A percentile compares a stretch with the other conserved stretches of the same genome.
Evolutionary conservation across 23 red algal genomes (phyloP).

Genomic region (Pyropia yezoensis): DNA sequence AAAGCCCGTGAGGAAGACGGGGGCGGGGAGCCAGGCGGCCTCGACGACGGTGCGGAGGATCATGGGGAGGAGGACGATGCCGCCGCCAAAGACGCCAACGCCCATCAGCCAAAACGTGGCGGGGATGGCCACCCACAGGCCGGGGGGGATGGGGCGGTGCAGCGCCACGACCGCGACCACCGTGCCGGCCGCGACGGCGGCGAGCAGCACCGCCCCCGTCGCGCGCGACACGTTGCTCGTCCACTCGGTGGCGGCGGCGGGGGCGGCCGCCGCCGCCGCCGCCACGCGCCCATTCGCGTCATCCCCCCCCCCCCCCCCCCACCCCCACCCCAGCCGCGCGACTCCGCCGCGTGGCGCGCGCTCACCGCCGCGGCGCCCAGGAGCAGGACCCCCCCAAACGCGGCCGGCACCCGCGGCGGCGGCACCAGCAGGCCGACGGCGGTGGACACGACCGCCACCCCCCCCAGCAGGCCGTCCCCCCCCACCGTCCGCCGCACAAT

Average conservation of each 20-base stretch:
- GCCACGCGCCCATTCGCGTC: neutral
- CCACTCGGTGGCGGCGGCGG: conserved; percentile 3
- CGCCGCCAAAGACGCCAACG: conserved; percentile 56
- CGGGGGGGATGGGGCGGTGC: neutral
- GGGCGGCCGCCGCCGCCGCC: neutral
- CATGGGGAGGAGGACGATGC: conserved; percentile 58
- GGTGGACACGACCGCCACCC: conserved; percentile 19
- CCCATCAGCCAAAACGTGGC: conserved; percentile 69
- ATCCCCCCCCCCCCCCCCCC: neutral
- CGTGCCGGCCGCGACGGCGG: conserved; percentile 10
- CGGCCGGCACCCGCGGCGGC: conserved; percentile 11
- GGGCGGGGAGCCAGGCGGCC: conserved; percentile 12
- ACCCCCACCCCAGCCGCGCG: neutral
- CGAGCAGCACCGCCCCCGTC: conserved; percentile 24
- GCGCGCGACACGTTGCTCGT: conserved; percentile 14
- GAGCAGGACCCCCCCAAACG: conserved; percentile 29
- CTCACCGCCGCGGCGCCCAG: conserved; percentile 15
- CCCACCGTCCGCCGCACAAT: conserved; percentile 16
- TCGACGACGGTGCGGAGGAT: conserved; percentile 39
- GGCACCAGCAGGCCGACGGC: conserved; percentile 34
- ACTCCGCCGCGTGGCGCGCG: conserved; percentile 1
- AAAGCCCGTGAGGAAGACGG: conserved; percentile 52
- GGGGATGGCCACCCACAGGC: conserved; percentile 13
- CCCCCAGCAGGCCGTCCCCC: conserved; percentile 8
- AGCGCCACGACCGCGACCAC: conserved; percentile 16